Evolutionary conservation across 257 asterid genomes (phyloP), one percentile per base, ranked within the genome.

Genomic region (Craterostigma plantagineum): DNA sequence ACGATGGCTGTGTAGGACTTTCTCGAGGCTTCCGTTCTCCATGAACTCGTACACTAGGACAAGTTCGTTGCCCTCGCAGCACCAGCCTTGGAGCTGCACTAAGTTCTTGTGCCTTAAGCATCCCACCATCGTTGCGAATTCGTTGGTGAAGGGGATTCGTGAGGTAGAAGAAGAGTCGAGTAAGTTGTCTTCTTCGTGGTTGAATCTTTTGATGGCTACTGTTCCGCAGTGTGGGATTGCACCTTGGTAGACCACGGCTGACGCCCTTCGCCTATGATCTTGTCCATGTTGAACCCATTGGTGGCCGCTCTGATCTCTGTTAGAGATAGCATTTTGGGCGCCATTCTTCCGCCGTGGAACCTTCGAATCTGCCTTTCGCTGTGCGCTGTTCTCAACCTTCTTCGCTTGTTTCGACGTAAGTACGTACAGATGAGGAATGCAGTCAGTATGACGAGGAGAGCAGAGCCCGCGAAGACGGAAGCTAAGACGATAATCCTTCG

Each of bases 81-180:
- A 84, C 93, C 93, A 84, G 7, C 95, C 95, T 30, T 66, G 73
- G 0, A 84, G 64, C 61, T 71, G 84, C 41, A 79, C 79, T 42
- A 84, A 48, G 50, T 84, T 74, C 62, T 68, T 79, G 71, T 84
- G 95, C 69, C 66, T 71, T 56, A 79, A 67, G 46, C 87, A 84
- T 0, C 93, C 90, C 13, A 70, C 70, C 82, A 79, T 74, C 30
- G 92, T 71, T 1, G 79, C 81, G 45, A 79, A 69, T 57, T 84
- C 93, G 4, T 70, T 74, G 45, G 68, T 60, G 33, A 84, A 76
- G 0, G 93, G 93, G 9, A 68, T 43, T 0, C 55, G 44, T 0
- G 69, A 47, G 9, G 51, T 39, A 0, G 79, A 66, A n/a, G n/a
- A n/a, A 16, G 72, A 18, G 38, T 59, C 60, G 0, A 50, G 13